Evolutionary conservation across 1,284 basidiomycete species (phyloP).

Genomic region (Tetrapyrgos nigripes): DNA sequence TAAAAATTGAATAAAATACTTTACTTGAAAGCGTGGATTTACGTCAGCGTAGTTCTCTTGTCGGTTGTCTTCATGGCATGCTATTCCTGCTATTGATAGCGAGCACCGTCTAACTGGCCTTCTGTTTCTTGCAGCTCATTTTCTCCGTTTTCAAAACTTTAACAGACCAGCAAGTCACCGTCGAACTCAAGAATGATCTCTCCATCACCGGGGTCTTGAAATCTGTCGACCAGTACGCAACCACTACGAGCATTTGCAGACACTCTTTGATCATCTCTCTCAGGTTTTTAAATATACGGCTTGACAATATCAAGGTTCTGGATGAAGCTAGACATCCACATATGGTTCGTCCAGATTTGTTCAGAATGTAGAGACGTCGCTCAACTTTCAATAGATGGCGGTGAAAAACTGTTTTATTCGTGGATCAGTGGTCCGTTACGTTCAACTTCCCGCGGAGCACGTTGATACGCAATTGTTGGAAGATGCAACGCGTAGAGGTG

Average conservation of each 20-base stretch:
- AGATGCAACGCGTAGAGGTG: conserved; percentile 96
- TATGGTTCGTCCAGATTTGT: conserved; percentile 71
- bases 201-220: conserved; percentile 96
- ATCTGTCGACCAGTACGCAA: conserved; percentile 94
- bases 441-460: conserved; percentile 90
- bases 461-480: conserved; percentile 97
- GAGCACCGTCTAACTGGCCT: conserved; percentile 9
- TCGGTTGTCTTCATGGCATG: conserved; percentile 18
- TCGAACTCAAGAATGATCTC: conserved; percentile 99
- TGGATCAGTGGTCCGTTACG: conserved; percentile 97
- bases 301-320: conserved; percentile 93
- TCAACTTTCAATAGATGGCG: conserved; percentile 74
- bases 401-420: conserved; percentile 99
- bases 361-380: not conserved
- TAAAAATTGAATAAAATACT: no score
- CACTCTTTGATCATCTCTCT: conserved; percentile 1
- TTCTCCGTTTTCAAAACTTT: conserved; percentile 99
- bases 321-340: conserved; percentile 96
- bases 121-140: conserved; percentile 69
- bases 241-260: conserved; percentile 3
- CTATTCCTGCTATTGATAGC: conserved; percentile 2
- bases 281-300: conserved; percentile 96
- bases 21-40: not conserved
- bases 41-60: not conserved
- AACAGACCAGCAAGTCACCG: conserved; percentile 95